These are phyloP conservation scores for Pseudognaphalium luteoalbum DNA, from an alignment of 129 eudicot species.

Conservation along the genomic window DNA sequence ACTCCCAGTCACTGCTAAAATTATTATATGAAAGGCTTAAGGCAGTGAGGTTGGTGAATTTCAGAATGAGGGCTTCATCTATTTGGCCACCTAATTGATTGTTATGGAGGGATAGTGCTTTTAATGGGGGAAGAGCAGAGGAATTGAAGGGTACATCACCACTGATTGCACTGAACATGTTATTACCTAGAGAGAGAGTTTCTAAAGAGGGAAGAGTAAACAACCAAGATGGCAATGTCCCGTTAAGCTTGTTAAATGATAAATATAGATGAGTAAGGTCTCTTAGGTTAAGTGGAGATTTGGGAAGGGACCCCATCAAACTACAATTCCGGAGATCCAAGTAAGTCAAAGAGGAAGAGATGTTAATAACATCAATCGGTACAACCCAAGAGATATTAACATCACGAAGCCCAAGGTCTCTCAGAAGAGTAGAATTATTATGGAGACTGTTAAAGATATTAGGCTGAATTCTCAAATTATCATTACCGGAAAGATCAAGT, in stretches of 20 bases:
- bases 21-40: background rate
- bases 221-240: conserved; percentile 13
- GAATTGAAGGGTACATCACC: background rate
- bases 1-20: background rate
- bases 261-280: background rate
- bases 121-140: background rate
- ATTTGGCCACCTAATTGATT: background rate
- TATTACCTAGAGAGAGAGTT: background rate
- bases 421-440: too few species aligned
- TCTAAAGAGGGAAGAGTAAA: conserved; percentile 9
- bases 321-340: too few species aligned
- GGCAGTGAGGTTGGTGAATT: background rate
- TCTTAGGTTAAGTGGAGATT: too few species aligned
- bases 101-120: background rate
- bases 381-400: too few species aligned
- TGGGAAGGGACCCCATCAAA: too few species aligned
- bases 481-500: too few species aligned
- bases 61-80: background rate
- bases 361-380: too few species aligned
- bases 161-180: conserved; percentile 25
- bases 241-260: conserved; percentile 20
- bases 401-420: too few species aligned
- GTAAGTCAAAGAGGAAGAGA: too few species aligned
- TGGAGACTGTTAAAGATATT: too few species aligned
- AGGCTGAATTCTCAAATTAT: too few species aligned